These are phyloP conservation scores for Cucumis melo DNA, from an alignment of 306 rosid species.

Conservation along the genomic window DNA sequence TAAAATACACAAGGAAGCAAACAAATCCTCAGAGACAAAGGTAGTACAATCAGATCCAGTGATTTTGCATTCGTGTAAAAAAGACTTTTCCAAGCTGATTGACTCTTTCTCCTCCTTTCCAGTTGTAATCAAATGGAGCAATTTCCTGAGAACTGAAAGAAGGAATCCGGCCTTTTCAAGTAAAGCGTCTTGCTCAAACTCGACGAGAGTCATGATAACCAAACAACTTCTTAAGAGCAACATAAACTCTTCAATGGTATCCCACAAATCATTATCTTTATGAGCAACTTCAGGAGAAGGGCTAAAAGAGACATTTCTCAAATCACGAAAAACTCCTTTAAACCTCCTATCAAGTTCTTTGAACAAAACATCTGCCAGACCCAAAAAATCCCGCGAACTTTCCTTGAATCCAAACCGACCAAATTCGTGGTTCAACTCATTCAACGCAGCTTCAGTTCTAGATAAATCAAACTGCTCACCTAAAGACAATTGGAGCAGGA, in stretches of 20 bases:
- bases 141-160: constrained; percentile 20
- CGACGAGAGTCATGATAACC: constrained; percentile 26
- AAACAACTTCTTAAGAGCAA: constrained; percentile 49
- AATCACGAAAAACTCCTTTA: constrained; percentile 18
- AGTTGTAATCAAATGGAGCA: constrained; percentile 15
- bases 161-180: constrained; percentile 24
- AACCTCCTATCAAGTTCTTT: constrained; percentile 25
- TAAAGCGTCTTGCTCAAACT: constrained; percentile 17
- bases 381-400: constrained; percentile 6
- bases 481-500: constrained; percentile 15
- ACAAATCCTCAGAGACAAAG: constrained; percentile 17
- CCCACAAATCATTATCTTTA: constrained; percentile 17
- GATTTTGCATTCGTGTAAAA: constrained; percentile 14
- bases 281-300: neutral
- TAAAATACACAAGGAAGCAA: constrained; percentile 22
- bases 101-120: constrained; percentile 10
- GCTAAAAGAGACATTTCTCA: constrained; percentile 1
- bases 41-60: constrained; percentile 1
- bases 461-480: constrained; percentile 3
- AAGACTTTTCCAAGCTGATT: constrained; percentile 23
- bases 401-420: constrained; percentile 5
- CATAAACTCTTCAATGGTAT: constrained; percentile 27
- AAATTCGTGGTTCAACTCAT: neutral
- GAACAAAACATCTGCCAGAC: constrained; percentile 35
- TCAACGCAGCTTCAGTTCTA: neutral